phyloP scores from a whole-genome alignment of 2,329 filamentous ascomycete genomes.

The Verticillium albo-atrum region DNA sequence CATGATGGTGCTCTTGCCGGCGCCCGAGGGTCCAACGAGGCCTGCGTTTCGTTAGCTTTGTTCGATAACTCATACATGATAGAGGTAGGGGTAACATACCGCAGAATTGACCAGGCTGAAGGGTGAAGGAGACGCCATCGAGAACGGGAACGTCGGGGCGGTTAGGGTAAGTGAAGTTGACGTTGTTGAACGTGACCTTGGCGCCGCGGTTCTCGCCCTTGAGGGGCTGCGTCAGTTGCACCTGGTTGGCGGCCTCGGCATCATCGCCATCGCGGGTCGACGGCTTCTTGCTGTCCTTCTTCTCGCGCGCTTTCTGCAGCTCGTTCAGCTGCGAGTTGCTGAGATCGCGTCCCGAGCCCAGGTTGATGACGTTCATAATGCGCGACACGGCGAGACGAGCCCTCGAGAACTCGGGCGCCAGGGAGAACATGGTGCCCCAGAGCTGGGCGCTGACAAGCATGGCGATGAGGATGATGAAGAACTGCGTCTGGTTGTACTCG shows the following conservation, averaged over 20 bases:
- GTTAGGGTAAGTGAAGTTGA: slow-evolving; percentile 58
- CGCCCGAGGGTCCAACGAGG: slow-evolving; percentile 40
- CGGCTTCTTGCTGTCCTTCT: background rate
- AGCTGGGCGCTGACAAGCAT: slow-evolving; percentile 58
- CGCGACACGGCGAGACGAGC: slow-evolving; percentile 48
- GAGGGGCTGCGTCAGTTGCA: slow-evolving; percentile 8
- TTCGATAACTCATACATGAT: no score
- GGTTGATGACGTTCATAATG: slow-evolving; percentile 31
- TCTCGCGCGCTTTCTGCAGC: background rate
- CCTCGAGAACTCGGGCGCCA: slow-evolving; percentile 59
- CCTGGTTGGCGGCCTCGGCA: slow-evolving; percentile 33
- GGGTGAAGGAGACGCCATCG: slow-evolving; percentile 28
- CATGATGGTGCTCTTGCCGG: slow-evolving; percentile 44
- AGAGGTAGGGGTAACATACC: no score
- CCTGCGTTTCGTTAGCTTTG: slow-evolving; percentile 2
- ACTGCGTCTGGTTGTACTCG: slow-evolving; percentile 50
- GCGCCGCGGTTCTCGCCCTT: slow-evolving; percentile 16
- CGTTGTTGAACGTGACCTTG: slow-evolving; percentile 46
- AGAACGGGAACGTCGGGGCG: slow-evolving; percentile 49
- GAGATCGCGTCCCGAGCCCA: slow-evolving; percentile 18
- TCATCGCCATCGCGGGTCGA: slow-evolving; percentile 21
- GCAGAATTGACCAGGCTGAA: slow-evolving; percentile 32
- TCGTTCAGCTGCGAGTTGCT: slow-evolving; percentile 15
- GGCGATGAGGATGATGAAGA: slow-evolving; percentile 59
- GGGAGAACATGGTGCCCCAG: slow-evolving; percentile 60